phyloP scores from a whole-genome alignment of 345 rosid species.

The Populus davidiana region DNA sequence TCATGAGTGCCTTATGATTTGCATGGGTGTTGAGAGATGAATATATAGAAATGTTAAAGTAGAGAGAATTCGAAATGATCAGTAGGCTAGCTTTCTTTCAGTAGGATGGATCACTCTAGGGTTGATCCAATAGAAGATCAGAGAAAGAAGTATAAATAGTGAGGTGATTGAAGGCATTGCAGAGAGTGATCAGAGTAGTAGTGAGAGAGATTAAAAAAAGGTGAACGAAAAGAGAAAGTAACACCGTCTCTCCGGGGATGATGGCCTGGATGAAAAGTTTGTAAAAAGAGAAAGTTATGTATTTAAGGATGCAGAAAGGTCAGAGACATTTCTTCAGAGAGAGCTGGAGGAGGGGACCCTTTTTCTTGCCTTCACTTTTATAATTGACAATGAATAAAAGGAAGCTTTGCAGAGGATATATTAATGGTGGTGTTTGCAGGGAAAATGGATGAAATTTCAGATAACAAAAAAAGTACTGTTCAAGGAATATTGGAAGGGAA shows the following conservation, averaged over 20 bases:
- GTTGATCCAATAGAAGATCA: conserved; percentile 21
- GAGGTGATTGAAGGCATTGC: conserved; percentile 25
- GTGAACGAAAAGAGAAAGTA: conserved; percentile 27
- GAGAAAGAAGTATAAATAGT: not conserved
- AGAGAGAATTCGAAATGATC: conserved; percentile 19
- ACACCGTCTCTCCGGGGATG: conserved; percentile 34
- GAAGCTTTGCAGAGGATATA: conserved; percentile 7
- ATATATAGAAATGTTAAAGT: conserved; percentile 17
- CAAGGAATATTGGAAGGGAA: conserved; percentile 13
- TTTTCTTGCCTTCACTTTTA: not conserved
- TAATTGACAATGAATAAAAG: conserved; percentile 3
- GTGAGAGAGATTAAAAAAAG: conserved; percentile 21
- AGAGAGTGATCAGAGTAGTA: conserved; percentile 4
- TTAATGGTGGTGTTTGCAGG: not conserved
- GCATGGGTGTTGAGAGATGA: conserved; percentile 42
- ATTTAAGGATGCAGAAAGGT: conserved; percentile 7
- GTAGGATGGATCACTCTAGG: conserved; percentile 49
- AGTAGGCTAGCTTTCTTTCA: conserved; percentile 26
- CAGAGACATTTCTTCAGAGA: not conserved
- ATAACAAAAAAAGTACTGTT: conserved; percentile 11
- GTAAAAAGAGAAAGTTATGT: conserved; percentile 5
- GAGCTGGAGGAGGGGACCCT: not conserved
- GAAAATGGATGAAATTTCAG: conserved; percentile 1
- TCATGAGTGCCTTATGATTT: conserved; percentile 94
- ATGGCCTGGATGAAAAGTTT: conserved; percentile 15